Evolutionary conservation across 768 basidiomycete genomes (phyloP), one percentile per base, ranked within the genome.

Genomic region (Suillus placidus): DNA sequence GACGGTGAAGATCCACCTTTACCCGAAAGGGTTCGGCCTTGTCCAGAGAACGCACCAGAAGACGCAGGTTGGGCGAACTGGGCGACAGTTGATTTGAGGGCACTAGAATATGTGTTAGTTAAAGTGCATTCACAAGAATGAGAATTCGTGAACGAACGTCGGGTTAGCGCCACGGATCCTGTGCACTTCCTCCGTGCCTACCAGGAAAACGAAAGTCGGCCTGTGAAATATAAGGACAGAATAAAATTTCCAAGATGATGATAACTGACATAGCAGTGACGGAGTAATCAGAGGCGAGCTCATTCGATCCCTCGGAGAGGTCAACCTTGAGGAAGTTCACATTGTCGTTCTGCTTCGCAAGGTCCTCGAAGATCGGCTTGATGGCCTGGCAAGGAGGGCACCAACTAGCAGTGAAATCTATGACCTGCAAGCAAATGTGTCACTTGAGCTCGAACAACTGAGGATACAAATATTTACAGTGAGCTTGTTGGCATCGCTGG

Each of bases 261-360:
- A 42, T 9, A 30, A 71, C 86, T 70, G 68, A 91, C 93, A 95
- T 95, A 0, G 92, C 92, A 32, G 86, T 78, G 66, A 95, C 82
- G 5, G 76, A 77, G 73, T 93, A 92, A 49, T 77, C 60, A 37
- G 79, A 71, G 9, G 93, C 87, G 34, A 95, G 88, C 51, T 93
- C 93, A 68, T 70, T 76, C 23, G 87, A 88, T 58, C 83, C 84
- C 69, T 94, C 92, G 9, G 37, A 37, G 20, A 93, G 88, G 71
- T 93, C 92, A 69, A 89, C 91, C 74, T 95, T 95, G 71, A 94
- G 73, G 79, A 95, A 95, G 76, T 92, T 92, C 65, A 89, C 92
- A 60, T 83, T 81, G 30, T 78, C 79, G 73, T 91, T 88, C 70
- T 91, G 79, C 70, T 87, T 89, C 7, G 92, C 83, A 2, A 95